These are phyloP conservation scores for Chamaenerion angustifolium DNA, from an alignment of 345 rosid species.

Conservation along the genomic window DNA sequence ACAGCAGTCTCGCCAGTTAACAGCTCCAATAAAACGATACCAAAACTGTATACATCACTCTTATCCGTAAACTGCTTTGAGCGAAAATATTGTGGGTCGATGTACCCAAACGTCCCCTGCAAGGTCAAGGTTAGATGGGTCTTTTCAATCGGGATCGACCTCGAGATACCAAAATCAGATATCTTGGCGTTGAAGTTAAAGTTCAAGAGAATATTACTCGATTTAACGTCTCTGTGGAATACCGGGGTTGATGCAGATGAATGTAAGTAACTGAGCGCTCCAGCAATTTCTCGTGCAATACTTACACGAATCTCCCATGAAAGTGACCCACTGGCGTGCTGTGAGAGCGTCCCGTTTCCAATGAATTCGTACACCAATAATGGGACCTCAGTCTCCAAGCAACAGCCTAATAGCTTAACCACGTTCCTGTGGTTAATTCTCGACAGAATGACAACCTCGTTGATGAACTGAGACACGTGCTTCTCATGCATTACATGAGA, in stretches of 20 bases:
- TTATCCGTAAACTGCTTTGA: slow-evolving; percentile 12
- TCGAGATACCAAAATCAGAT: slow-evolving; percentile 11
- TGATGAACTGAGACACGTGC: slow-evolving; percentile 11
- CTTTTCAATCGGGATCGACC: slow-evolving; percentile 7
- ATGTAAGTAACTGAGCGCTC: slow-evolving; percentile 13
- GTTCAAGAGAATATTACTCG: slow-evolving; percentile 14
- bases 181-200: slow-evolving; percentile 9
- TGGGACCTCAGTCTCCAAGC: slow-evolving; percentile 11
- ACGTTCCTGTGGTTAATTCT: slow-evolving; percentile 14
- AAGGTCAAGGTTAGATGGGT: slow-evolving; percentile 10
- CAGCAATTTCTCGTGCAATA: slow-evolving; percentile 11
- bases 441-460: slow-evolving; percentile 12
- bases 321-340: slow-evolving; percentile 4
- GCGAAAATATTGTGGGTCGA: slow-evolving; percentile 14
- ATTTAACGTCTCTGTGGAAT: slow-evolving; percentile 12
- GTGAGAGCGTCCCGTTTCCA: slow-evolving; percentile 12
- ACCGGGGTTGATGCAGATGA: slow-evolving; percentile 9
- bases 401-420: slow-evolving; percentile 13
- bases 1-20: slow-evolving; percentile 9
- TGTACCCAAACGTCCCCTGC: slow-evolving; percentile 16
- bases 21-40: slow-evolving; percentile 8
- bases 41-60: slow-evolving; percentile 15
- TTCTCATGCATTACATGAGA: slow-evolving; percentile 9
- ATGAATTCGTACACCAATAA: slow-evolving; percentile 13
- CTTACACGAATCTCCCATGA: slow-evolving; percentile 10